Evolutionary conservation across 2,329 filamentous ascomycete species (phyloP), one percentile per base, ranked within the genome.

Genomic region (Epichloe sibirici): DNA sequence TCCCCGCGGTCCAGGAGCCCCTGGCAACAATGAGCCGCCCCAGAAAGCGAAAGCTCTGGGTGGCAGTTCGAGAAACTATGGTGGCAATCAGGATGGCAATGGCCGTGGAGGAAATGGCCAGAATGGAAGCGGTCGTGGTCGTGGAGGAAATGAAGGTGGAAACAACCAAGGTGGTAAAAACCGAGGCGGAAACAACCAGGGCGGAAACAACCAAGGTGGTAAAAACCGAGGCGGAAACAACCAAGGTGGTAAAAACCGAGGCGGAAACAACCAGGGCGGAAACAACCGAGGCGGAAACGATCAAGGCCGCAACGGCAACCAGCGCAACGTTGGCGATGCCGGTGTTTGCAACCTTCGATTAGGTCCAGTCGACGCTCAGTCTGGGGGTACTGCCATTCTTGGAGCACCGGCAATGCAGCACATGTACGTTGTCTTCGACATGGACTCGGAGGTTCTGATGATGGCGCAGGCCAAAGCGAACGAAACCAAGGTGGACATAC

Each of bases 401-500:
- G 52, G 52, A 1, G 43, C 48, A 5, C 43, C 52, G 11, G 44
- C 45, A n/a, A 5, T 53, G 12, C 52, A 53, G 34, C 40, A 45
- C 17, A 45, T 43, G n/a, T 53, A 53, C 34, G 43, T 31, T 4
- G 38, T 51, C 5, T 53, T 53, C 17, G 52, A 53, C 31, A 47
- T 43, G 35, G 52, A 53, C 7, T 21, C 28, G 8, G 3, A 51
- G 38, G 23, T 12, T 9, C 5, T 53, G 17, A 4, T 45, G 40
- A 31, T 53, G 8, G 52, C 52, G 5, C 52, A 53, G 48, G 52
- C 52, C 25, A 53, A 46, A 28, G 0, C 3, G 12, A 47, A 51
- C 21, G 48, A 46, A 6, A 53, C 48, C 1, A 21, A 35, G 17
- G 21, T n/a, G 8, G 45, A 53, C 43, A 37, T 53, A 13, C 5